Evolutionary conservation across 495 filamentous ascomycete species (phyloP).

Genomic region (Xanthoparmelia taractica): DNA sequence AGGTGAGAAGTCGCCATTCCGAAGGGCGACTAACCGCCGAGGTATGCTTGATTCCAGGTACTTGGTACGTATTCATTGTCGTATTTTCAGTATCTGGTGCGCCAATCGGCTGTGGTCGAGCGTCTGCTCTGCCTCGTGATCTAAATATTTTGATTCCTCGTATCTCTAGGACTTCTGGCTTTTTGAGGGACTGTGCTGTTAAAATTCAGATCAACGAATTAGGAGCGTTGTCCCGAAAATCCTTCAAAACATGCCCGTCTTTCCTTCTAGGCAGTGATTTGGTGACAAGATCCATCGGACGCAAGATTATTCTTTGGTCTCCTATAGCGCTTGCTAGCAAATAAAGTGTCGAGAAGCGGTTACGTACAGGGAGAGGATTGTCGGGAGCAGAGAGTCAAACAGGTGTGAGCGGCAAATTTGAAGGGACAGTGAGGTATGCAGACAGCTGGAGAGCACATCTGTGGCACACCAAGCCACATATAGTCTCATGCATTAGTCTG

Average conservation of each 20-base stretch:
- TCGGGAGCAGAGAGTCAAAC: not conserved
- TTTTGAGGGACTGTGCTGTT: not conserved
- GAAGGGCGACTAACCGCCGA: not conserved
- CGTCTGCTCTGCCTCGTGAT: no score
- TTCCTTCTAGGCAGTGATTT: not conserved
- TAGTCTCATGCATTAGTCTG: not conserved
- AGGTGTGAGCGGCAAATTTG: not conserved
- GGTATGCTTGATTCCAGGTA: not conserved
- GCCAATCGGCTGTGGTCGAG: not conserved
- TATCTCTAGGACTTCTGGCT: not conserved
- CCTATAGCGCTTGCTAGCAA: no score
- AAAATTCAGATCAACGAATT: not conserved
- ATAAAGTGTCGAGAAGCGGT: not conserved
- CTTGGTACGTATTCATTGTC: not conserved
- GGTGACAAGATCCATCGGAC: not conserved
- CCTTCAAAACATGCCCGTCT: not conserved
- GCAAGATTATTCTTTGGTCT: no score
- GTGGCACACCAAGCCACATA: not conserved
- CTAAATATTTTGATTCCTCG: not conserved
- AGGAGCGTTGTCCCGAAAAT: no score
- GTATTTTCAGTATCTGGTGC: not conserved
- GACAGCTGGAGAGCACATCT: not conserved
- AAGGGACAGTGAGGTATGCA: no score
- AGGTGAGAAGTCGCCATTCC: not conserved
- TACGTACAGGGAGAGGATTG: not conserved